These are phyloP conservation scores for Hemerocallis citrina DNA, from an alignment of 106 monocot species.

Conservation along the genomic window DNA sequence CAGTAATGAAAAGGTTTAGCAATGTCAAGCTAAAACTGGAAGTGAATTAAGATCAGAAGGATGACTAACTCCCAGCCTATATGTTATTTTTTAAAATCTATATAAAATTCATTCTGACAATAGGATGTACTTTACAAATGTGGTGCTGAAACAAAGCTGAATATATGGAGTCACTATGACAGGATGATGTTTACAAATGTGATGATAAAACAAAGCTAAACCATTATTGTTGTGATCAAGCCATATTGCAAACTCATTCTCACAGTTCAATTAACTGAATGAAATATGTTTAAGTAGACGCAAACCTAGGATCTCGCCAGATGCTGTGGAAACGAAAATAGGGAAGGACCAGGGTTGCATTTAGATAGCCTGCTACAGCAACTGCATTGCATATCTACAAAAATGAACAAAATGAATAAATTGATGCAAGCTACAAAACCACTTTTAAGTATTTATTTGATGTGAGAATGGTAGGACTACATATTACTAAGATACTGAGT, in stretches of 20 bases:
- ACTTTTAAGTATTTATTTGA: background rate
- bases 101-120: no score
- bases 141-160: no score
- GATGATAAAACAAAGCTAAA: background rate
- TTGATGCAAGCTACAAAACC: background rate
- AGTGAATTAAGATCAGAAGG: no score
- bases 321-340: constrained; percentile 97
- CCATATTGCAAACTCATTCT: background rate
- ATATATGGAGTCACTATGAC: no score
- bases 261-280: background rate
- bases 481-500: background rate
- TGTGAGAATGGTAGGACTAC: background rate
- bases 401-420: constrained; percentile 10
- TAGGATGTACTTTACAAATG: no score
- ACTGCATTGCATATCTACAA: constrained; percentile 98
- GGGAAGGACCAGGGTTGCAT: constrained; percentile 93
- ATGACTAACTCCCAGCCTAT: no score
- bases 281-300: constrained; percentile 4
- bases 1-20: no score
- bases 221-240: background rate
- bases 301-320: constrained; percentile 94
- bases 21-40: no score
- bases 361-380: constrained; percentile 90
- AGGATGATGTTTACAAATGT: background rate
- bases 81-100: no score